Percentiles rank a stretch among this genome's conserved stretches.
These are phyloP conservation scores for Vitis cinerea DNA, from an alignment of 164 flowering plant genomes.

Conservation along the genomic window DNA sequence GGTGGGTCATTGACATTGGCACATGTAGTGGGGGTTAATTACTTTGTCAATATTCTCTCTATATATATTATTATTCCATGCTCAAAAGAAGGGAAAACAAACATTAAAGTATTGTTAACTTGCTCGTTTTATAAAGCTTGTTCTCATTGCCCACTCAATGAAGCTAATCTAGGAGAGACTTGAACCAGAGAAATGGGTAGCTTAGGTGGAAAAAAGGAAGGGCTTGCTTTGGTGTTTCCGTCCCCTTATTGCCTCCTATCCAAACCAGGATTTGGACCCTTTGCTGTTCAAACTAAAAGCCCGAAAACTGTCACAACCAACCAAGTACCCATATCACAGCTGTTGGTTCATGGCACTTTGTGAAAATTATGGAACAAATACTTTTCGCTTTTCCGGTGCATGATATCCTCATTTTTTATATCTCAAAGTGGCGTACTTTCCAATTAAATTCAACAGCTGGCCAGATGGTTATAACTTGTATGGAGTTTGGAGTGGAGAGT, in stretches of 20 bases:
- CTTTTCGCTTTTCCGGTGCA: too few relatives aligned
- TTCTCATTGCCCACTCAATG: too few relatives aligned
- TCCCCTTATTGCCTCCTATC: not conserved
- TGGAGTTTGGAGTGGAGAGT: too few relatives aligned
- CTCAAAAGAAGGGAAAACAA: not conserved
- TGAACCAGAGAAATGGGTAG: too few relatives aligned
- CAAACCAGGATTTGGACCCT: not conserved
- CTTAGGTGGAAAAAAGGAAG: not conserved
- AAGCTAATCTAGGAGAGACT: too few relatives aligned
- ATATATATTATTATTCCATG: not conserved
- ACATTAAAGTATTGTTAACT: not conserved
- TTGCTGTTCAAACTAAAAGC: not conserved
- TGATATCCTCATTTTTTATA: too few relatives aligned
- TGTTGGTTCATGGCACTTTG: not conserved
- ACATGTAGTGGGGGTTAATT: conserved; percentile 12
- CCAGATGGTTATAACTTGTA: too few relatives aligned
- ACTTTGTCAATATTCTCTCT: not conserved
- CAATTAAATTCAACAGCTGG: too few relatives aligned
- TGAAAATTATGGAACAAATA: too few relatives aligned
- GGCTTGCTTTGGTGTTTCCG: not conserved
- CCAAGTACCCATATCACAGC: not conserved
- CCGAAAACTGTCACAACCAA: not conserved
- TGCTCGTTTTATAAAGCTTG: too few relatives aligned
- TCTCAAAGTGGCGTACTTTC: too few relatives aligned
- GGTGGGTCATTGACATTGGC: not conserved